Evolutionary conservation across 495 filamentous ascomycete genomes (phyloP), one percentile per base, ranked within the genome.

Genomic region (Penicillium psychrofluorescens): DNA sequence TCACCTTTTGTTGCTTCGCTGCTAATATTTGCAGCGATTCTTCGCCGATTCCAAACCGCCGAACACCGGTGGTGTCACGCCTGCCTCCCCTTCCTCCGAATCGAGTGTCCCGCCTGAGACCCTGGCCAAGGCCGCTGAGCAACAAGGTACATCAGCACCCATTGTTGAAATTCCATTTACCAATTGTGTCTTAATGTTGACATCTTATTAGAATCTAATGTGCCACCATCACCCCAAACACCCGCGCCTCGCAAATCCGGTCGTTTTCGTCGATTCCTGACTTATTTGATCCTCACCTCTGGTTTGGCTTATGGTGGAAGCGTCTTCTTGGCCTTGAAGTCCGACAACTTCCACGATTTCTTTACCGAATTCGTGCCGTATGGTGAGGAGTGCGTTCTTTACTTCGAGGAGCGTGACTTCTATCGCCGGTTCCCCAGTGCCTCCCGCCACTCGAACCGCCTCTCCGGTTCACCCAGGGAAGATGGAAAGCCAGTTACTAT

Each of bases 271-370:
- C 76, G 82, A 45, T 87, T 86, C 61, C 58, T 95, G 30, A 57
- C 86, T 35, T 81, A 81, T 36, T 55, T 95, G 40, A 67, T 88
- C 38, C 59, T 95, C 29, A 75, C 95, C 8, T 77, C 83, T 33
- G 81, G 76, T 7, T 56, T 94, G 11, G 81, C 82, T 29, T 98
- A 95, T 48, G 90, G 79, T 44, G 89, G 88, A 46, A 88, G 90
- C 38, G 80, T 95, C 38, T 95, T 86, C 69, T 87, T 94, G 58
- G 92, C 92, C 15, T 76, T 95, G 47, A 80, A 90, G 64, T 92
- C 83, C 50, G 92, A 98, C 70, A 95, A 91, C 64, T 96, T 96
- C 75, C 94, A 98, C 62, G 92, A 98, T 59, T 95, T 97, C 70
- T 98, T 98, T 71, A 97, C 94, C 36, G 90, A 95, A 66, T 98